phyloP scores from a whole-genome alignment of 768 basidiomycete species.

The Termitomyces sp. region DNA sequence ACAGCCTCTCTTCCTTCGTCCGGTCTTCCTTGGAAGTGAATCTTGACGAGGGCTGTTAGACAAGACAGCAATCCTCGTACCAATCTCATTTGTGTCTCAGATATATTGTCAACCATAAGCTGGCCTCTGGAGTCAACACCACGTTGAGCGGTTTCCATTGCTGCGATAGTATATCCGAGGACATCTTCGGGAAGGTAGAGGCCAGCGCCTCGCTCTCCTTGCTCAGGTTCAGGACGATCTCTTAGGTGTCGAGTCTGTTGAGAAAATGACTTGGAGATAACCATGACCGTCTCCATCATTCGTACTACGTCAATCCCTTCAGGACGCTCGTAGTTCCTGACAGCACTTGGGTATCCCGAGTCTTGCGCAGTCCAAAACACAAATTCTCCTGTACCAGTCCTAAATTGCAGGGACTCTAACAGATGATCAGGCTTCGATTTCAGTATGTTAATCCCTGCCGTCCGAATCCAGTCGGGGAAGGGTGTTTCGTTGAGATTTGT shows the following conservation, averaged over 20 bases:
- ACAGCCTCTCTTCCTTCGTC: conserved; percentile 77
- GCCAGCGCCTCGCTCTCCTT: conserved; percentile 72
- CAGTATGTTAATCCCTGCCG: conserved; percentile 83
- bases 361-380: conserved; percentile 88
- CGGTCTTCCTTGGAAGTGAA: conserved; percentile 64
- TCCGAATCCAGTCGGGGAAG: conserved; percentile 87
- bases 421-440: conserved; percentile 73
- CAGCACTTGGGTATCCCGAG: conserved; percentile 52
- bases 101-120: conserved; percentile 67
- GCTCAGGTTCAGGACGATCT: conserved; percentile 68
- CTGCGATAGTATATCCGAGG: conserved; percentile 80
- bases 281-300: conserved; percentile 87
- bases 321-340: conserved; percentile 44
- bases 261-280: conserved; percentile 71
- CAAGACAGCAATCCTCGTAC: conserved; percentile 72
- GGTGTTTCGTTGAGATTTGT: conserved; percentile 50
- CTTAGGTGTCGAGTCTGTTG: conserved; percentile 82
- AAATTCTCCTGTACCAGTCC: conserved; percentile 82
- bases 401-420: conserved; percentile 68
- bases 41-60: conserved; percentile 56
- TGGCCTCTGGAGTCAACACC: conserved; percentile 47
- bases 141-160: conserved; percentile 76
- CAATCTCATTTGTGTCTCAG: conserved; percentile 74
- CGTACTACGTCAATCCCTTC: conserved; percentile 59
- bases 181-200: conserved; percentile 92